A percentile compares a stretch with the other conserved stretches of the same genome.
Evolutionary conservation across 2,329 filamentous ascomycete genomes (phyloP).

Genomic region (Penicillium verrucosum): DNA sequence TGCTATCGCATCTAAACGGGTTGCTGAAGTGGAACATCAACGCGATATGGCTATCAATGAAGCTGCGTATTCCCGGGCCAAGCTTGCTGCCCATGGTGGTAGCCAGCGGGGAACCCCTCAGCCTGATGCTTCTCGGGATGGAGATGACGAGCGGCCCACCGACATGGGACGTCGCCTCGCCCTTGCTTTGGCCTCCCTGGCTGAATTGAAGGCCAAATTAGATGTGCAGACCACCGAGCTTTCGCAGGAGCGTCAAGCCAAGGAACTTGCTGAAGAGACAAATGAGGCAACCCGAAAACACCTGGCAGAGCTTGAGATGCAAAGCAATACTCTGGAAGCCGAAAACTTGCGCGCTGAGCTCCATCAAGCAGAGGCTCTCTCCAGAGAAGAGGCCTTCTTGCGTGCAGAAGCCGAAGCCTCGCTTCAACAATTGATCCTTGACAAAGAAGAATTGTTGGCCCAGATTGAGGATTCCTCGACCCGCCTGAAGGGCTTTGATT

Average conservation of each 20-base stretch:
- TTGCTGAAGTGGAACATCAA: slow-evolving; percentile 92
- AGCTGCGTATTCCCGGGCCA: slow-evolving; percentile 91
- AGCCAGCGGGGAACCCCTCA: slow-evolving; percentile 60
- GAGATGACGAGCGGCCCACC: slow-evolving; percentile 62
- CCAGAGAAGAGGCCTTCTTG: slow-evolving; percentile 75
- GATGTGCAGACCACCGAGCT: slow-evolving; percentile 68
- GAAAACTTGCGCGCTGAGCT: slow-evolving; percentile 83
- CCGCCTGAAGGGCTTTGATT: slow-evolving; percentile 66
- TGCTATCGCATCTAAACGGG: slow-evolving; percentile 76
- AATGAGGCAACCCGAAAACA: slow-evolving; percentile 77
- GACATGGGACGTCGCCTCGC: slow-evolving; percentile 82
- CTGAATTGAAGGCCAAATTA: slow-evolving; percentile 73
- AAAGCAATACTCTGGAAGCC: slow-evolving; percentile 78
- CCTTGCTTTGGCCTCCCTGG: slow-evolving; percentile 72
- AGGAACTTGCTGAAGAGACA: slow-evolving; percentile 85
- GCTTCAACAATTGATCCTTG: slow-evolving; percentile 73
- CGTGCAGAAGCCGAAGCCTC: slow-evolving; percentile 73
- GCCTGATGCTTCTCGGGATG: slow-evolving; percentile 52
- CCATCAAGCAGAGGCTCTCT: slow-evolving; percentile 71
- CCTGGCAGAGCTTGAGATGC: slow-evolving; percentile 77
- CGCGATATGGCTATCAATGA: slow-evolving; percentile 91
- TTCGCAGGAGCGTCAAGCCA: slow-evolving; percentile 74
- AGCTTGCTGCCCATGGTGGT: slow-evolving; percentile 75
- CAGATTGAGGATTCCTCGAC: slow-evolving; percentile 66
- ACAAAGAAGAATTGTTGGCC: slow-evolving; percentile 72